Evolutionary conservation across 2,329 filamentous ascomycete species (phyloP).

Genomic region (Teratosphaeria gauchensis): DNA sequence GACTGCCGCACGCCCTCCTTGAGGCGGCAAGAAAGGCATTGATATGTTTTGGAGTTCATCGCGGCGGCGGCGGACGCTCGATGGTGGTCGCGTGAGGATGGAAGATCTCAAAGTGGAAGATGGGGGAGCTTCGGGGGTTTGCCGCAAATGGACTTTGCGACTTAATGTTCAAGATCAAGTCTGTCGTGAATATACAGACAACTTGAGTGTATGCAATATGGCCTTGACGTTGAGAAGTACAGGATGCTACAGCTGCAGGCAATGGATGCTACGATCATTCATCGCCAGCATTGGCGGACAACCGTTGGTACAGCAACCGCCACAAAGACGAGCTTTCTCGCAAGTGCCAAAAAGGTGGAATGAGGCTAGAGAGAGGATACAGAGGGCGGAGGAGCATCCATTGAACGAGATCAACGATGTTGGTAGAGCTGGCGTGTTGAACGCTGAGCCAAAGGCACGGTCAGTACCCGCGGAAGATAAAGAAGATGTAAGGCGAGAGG

Average conservation of each 20-base stretch:
- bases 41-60: constrained; percentile 19
- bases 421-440: not conserved
- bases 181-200: not conserved
- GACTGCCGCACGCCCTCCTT: constrained; percentile 9
- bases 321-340: constrained; percentile 15
- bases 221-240: constrained; percentile 1
- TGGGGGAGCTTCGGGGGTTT: not conserved
- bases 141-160: not conserved
- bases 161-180: not conserved
- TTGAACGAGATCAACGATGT: constrained; percentile 15
- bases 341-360: constrained; percentile 7
- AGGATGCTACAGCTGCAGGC: constrained; percentile 14
- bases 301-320: constrained; percentile 3
- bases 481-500: constrained; percentile 1
- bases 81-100: not conserved
- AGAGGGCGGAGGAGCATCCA: constrained; percentile 10
- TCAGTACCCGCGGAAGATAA: not conserved
- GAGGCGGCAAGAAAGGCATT: constrained; percentile 25
- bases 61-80: constrained; percentile 1
- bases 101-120: not conserved
- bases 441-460: not conserved
- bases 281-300: constrained; percentile 19
- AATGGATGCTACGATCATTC: constrained; percentile 21
- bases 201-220: not conserved
- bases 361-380: constrained; percentile 12